Base-by-base conservation (phyloP, 2,329 filamentous ascomycete genomes). In the Arthrobotrys megalospora region DNA sequence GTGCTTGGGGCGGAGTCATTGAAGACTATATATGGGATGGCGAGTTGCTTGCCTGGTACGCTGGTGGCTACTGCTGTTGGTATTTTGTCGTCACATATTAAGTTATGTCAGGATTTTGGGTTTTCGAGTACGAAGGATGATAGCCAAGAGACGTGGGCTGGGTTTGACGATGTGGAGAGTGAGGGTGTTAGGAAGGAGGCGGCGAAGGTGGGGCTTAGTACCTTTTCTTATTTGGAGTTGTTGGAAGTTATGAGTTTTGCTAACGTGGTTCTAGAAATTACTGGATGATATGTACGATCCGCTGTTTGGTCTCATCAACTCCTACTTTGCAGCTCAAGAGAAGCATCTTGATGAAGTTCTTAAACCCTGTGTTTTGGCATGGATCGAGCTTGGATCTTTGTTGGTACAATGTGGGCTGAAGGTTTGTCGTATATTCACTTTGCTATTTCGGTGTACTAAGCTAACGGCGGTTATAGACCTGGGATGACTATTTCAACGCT, bases 91-190 rank as follows among this genome's bases (percentile, higher is more conserved):
- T 36, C 48, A 6, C 24, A 69, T 68, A 21, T 81, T 24, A 50
- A 80, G 67, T 43, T 81, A 68, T 79, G 78, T 80, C 65, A 52
- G 68, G 72, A 80, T 77, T 55, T 79, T 76, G 72, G 55, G 45
- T 60, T 19, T 36, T 79, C n/a, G 65, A 82, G n/a, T 67, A 73
- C 12, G 81, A 79, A 85, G 68, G 89, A 90, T 65, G 90, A 91
- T 66, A 91, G 89, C 79, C 90, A 91, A 82, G 89, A 50, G 48
- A 91, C 55, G 76, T 89, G 87, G 84, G 84, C 86, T 21, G 88
- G 86, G 19, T 84, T 90, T 62, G 86, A 88, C 36, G 47, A 24
- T 41, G 53, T 67, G 8, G 75, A 78, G 38, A 78, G 67, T 34
- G 75, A 78, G 34, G 75, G 71, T 38, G 53, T 64, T 41, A 50